Percentiles rank a stretch among this genome's conserved stretches.
These are phyloP conservation scores for Blastocystis sp. DNA, from an alignment of 352 stramenopile species.

Conservation along the genomic window DNA sequence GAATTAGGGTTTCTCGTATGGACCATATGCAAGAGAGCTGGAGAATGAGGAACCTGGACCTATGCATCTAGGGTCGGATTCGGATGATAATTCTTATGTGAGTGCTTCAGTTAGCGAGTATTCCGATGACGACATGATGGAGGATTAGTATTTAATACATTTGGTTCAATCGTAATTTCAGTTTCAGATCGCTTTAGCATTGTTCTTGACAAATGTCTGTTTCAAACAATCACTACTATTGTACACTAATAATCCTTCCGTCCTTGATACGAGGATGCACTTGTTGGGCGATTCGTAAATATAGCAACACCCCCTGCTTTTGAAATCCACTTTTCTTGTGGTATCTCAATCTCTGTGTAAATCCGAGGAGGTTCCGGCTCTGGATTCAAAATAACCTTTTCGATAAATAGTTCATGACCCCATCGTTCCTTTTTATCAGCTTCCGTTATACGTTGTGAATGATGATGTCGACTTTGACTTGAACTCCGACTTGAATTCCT, in stretches of 20 bases:
- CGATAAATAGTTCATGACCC: conserved; percentile 53
- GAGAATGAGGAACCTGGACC: background rate
- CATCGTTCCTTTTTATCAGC: conserved; percentile 51
- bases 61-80: background rate
- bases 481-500: background rate
- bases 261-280: conserved; percentile 36
- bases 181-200: conserved; percentile 68
- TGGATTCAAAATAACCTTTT: conserved; percentile 55
- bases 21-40: background rate
- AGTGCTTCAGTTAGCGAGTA: conserved; percentile 52
- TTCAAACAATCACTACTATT: too few relatives aligned
- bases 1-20: conserved; percentile 27
- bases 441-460: background rate
- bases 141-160: conserved; percentile 18
- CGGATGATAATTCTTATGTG: conserved; percentile 12
- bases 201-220: background rate
- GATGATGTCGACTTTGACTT: background rate
- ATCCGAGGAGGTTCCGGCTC: conserved; percentile 36
- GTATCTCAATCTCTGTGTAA: background rate
- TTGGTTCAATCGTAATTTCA: background rate
- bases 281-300: conserved; percentile 34
- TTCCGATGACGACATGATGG: background rate
- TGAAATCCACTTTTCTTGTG: conserved; percentile 39
- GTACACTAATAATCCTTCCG: conserved; percentile 13
- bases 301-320: conserved; percentile 48